A percentile compares a stretch with the other conserved stretches of the same genome.
These are phyloP conservation scores for Nitzschia putrida DNA, from an alignment of 108 stramenopile genomes.

Conservation along the genomic window DNA sequence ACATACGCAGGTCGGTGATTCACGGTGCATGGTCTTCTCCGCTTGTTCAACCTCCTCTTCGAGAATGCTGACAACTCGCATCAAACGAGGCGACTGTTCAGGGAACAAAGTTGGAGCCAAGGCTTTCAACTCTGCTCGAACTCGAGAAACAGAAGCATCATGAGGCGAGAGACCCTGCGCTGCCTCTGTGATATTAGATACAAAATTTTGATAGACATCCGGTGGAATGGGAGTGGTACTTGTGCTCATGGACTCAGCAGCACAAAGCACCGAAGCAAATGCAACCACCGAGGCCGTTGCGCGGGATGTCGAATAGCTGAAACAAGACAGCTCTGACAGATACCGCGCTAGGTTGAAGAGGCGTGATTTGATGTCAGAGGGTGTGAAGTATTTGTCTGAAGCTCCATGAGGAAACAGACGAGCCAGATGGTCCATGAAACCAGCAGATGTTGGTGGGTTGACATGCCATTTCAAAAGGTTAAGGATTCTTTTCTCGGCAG, in stretches of 20 bases:
- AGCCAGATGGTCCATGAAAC: constrained; percentile 41
- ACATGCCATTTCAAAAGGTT: constrained; percentile 51
- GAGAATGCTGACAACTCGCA: background rate
- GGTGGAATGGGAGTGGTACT: constrained; percentile 7
- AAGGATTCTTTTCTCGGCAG: constrained; percentile 57
- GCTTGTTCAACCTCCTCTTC: background rate
- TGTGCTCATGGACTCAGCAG: constrained; percentile 41
- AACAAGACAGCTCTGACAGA: constrained; percentile 58
- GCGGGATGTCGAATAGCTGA: constrained; percentile 35
- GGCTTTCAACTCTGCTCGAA: background rate
- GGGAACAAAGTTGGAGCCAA: background rate
- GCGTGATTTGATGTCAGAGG: background rate
- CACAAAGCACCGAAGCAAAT: constrained; percentile 63
- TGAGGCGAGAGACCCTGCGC: background rate
- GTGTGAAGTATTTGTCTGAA: constrained; percentile 8
- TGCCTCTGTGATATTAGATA: constrained; percentile 1
- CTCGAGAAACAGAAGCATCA: background rate
- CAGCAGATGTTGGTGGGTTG: constrained; percentile 54
- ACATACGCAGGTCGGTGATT: background rate
- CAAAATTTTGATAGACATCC: constrained; percentile 6
- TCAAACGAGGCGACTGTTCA: background rate
- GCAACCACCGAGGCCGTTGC: constrained; percentile 54
- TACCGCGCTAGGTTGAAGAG: constrained; percentile 50
- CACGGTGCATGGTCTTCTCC: background rate
- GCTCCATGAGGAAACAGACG: constrained; percentile 28